Conservation (phyloP, 441 rosid genomes). For the Brassica balearica region DNA sequence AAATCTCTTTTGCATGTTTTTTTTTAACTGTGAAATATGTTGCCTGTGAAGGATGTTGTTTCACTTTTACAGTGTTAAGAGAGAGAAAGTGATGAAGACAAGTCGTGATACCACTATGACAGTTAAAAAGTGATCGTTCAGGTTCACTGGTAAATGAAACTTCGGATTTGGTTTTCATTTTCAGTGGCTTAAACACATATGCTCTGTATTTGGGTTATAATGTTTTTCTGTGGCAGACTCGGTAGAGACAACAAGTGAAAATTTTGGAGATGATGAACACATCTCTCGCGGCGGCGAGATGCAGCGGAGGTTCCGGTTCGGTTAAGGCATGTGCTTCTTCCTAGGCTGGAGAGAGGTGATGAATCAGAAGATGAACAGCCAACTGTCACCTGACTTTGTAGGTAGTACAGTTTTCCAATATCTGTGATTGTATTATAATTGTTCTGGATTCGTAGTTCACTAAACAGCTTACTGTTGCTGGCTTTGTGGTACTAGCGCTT, state of each 20-base stretch:
- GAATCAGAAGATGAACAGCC: not conserved
- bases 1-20: constrained; percentile 27
- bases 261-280: not conserved
- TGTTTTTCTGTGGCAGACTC: not conserved
- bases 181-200: not conserved
- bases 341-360: not conserved
- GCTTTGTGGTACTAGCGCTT: constrained; percentile 74
- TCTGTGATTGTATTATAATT: not conserved
- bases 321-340: not conserved
- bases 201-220: not conserved
- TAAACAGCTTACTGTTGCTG: constrained; percentile 17
- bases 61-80: no score
- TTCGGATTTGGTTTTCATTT: not conserved
- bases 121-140: no score
- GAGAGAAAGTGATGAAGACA: not conserved
- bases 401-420: not conserved
- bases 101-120: no score
- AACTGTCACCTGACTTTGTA: not conserved
- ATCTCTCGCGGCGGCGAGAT: no score
- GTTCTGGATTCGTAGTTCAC: constrained; percentile 3
- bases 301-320: not conserved
- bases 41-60: no score
- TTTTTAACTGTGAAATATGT: no score
- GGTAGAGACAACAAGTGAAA: not conserved
- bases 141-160: no score